Evolutionary conservation across 2,329 filamentous ascomycete species (phyloP).

Genomic region (Emergomyces pasteurianus): DNA sequence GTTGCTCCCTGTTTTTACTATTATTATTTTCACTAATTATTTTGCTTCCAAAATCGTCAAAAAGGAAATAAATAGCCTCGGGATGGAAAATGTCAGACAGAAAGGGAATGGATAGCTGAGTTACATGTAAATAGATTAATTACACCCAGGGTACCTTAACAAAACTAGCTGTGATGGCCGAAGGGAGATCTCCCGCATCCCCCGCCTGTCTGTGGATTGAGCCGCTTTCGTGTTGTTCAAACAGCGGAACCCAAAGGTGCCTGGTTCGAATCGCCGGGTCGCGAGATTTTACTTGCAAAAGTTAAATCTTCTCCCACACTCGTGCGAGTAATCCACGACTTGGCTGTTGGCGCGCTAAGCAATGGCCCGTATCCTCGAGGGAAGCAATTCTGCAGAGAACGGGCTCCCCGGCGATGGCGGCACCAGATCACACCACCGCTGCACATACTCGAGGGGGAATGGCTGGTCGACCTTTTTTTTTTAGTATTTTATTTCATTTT

Average conservation of each 20-base stretch:
- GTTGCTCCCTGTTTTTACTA: too few relatives aligned
- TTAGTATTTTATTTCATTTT: conserved; percentile 10
- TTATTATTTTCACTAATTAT: too few relatives aligned
- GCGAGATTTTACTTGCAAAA: conserved; percentile 19
- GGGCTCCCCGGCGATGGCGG: conserved; percentile 44
- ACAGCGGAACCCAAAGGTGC: conserved; percentile 21
- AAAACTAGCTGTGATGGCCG: background rate
- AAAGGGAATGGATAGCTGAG: too few relatives aligned
- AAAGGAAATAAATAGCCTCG: too few relatives aligned
- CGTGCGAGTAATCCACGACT: conserved; percentile 44
- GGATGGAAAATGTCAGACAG: too few relatives aligned
- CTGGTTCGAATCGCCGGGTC: conserved; percentile 45
- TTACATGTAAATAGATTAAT: too few relatives aligned
- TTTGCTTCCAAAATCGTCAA: too few relatives aligned
- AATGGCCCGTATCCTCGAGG: conserved; percentile 44
- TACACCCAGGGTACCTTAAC: too few relatives aligned
- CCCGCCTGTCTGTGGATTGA: background rate
- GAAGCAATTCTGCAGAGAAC: conserved; percentile 49
- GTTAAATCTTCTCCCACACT: conserved; percentile 27
- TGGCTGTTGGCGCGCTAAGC: conserved; percentile 38
- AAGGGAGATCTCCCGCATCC: background rate
- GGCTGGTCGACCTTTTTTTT: conserved; percentile 27
- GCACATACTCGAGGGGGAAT: conserved; percentile 26
- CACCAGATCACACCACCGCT: conserved; percentile 39
- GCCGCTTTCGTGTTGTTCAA: background rate